Percentiles rank a stretch among this genome's conserved stretches.
These are phyloP conservation scores for Yamadazyma insecticola DNA, from an alignment of 805 yeast species.

Conservation along the genomic window DNA sequence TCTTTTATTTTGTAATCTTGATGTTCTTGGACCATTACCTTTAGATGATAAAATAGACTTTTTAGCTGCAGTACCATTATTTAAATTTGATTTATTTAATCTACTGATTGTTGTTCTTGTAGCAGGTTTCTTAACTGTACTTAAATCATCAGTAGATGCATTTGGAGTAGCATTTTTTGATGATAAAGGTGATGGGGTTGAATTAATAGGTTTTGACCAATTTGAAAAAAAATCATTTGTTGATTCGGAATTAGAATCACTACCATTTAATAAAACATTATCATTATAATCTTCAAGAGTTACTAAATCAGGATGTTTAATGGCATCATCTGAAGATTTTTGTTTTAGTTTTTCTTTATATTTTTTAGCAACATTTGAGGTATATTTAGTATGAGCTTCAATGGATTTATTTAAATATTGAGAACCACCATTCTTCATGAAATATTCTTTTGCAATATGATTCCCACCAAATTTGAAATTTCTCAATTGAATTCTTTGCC, in stretches of 20 bases:
- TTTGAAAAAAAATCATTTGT: constrained; percentile 86
- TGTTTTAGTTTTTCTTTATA: constrained; percentile 78
- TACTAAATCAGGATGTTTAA: constrained; percentile 66
- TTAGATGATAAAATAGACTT: constrained; percentile 43
- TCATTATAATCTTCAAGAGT: constrained; percentile 52
- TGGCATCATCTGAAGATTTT: constrained; percentile 62
- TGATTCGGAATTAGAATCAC: constrained; percentile 37
- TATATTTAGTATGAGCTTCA: constrained; percentile 75
- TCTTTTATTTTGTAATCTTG: constrained; percentile 53
- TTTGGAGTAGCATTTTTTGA: constrained; percentile 43
- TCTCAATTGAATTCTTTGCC: constrained; percentile 88
- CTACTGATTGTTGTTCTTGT: constrained; percentile 17
- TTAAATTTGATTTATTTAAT: constrained; percentile 10
- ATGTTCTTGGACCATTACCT: constrained; percentile 49
- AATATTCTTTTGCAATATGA: constrained; percentile 76
- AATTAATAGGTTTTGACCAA: constrained; percentile 77
- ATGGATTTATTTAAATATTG: constrained; percentile 43
- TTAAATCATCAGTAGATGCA: constrained; percentile 32
- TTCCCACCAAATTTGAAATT: constrained; percentile 94
- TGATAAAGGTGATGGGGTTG: constrained; percentile 48
- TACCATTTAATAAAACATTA: constrained; percentile 15
- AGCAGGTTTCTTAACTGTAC: constrained; percentile 15
- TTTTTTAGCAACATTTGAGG: constrained; percentile 70
- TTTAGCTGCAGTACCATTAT: constrained; percentile 21
- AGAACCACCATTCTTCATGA: constrained; percentile 81